phyloP scores from a whole-genome alignment of 176 grass and related monocot species.

The Oryza meridionalis region DNA sequence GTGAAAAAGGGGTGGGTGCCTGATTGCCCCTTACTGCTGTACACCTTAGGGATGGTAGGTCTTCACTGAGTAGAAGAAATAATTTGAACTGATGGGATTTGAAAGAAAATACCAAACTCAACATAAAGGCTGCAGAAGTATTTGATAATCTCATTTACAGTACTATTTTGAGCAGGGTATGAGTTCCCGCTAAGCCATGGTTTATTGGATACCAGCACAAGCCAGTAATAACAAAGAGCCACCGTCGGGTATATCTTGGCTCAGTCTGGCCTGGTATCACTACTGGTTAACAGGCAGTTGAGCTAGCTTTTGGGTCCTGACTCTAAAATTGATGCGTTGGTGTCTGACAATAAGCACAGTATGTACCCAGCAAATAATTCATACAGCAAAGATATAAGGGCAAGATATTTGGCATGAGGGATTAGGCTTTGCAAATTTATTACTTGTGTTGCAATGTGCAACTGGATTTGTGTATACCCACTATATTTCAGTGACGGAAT shows the following conservation, averaged over 20 bases:
- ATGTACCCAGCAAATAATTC: background rate
- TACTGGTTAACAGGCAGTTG: constrained; percentile 15
- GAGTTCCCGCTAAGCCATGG: background rate
- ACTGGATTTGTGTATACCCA: constrained; percentile 9
- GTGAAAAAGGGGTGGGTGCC: background rate
- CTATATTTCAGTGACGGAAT: background rate
- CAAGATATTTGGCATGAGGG: background rate
- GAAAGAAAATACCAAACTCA: constrained; percentile 26
- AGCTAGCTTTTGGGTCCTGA: constrained; percentile 3
- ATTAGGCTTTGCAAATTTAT: background rate
- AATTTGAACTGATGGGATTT: background rate
- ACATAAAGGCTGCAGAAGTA: background rate
- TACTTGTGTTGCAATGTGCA: constrained; percentile 2
- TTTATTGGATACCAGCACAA: constrained; percentile 25
- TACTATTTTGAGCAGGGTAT: background rate
- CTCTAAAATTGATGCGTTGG: background rate
- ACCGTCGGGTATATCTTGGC: background rate
- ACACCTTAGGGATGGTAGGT: background rate
- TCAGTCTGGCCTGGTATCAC: constrained; percentile 13
- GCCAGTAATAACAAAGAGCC: background rate
- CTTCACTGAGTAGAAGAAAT: constrained; percentile 14
- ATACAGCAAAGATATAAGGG: background rate
- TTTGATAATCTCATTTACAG: constrained; percentile 28
- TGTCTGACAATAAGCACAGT: background rate
- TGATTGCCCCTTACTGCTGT: background rate